These are phyloP conservation scores for Pleurotus giganteus DNA, from an alignment of 768 basidiomycete species.

Conservation along the genomic window DNA sequence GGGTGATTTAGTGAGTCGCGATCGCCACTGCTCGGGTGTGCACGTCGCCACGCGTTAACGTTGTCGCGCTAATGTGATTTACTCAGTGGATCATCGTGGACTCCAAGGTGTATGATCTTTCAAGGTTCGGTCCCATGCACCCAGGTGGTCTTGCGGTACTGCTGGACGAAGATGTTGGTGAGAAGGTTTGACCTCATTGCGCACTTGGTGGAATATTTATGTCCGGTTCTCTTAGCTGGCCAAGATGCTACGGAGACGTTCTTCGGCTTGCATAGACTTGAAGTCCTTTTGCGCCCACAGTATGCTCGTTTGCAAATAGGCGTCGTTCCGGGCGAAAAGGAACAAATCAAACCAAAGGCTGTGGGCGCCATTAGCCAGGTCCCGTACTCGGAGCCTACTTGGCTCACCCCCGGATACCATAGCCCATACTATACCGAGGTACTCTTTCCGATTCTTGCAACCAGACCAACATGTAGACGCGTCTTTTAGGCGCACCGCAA, in stretches of 20 bases:
- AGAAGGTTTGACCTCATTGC: constrained; percentile 14
- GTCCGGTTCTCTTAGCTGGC: constrained; percentile 67
- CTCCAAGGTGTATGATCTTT: constrained; percentile 69
- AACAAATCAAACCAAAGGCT: constrained; percentile 40
- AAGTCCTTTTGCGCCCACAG: constrained; percentile 64
- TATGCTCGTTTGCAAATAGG: constrained; percentile 66
- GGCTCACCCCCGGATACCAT: neutral
- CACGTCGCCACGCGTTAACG: neutral
- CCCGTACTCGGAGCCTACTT: constrained; percentile 29
- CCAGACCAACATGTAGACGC: constrained; percentile 23
- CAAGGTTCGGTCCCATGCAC: constrained; percentile 68
- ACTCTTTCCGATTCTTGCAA: constrained; percentile 6
- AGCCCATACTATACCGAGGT: constrained; percentile 21
- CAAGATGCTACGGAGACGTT: constrained; percentile 73
- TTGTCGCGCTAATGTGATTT: neutral
- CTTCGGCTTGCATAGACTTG: constrained; percentile 71
- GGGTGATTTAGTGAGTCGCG: constrained; percentile 4
- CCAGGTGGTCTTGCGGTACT: constrained; percentile 74
- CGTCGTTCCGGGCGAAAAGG: constrained; percentile 51
- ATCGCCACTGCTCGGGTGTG: neutral
- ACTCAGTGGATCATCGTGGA: constrained; percentile 29
- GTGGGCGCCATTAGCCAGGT: constrained; percentile 58
- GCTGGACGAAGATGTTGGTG: constrained; percentile 60
- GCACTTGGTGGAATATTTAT: neutral
- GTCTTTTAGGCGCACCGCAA: constrained; percentile 45